phyloP scores from a whole-genome alignment of 371 early-diverging fungal genomes.

The Actinomortierella ambigua region DNA sequence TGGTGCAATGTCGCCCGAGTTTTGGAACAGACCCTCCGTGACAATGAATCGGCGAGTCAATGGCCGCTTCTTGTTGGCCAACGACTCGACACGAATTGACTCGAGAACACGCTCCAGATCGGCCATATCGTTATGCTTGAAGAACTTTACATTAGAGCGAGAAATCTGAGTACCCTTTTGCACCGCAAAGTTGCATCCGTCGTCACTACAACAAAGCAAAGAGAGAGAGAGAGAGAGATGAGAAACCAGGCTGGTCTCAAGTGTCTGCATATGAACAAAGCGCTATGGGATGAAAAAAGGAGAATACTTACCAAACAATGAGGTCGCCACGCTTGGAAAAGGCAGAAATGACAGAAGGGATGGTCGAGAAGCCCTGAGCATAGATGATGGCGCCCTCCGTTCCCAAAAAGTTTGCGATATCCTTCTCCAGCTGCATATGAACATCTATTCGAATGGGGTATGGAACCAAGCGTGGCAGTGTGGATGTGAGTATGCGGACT shows the following conservation, averaged over 20 bases:
- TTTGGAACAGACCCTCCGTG: slow-evolving; percentile 95
- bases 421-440: slow-evolving; percentile 95
- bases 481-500: too few relatives aligned
- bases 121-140: slow-evolving; percentile 96
- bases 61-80: slow-evolving; percentile 69
- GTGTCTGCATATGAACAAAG: slow-evolving; percentile 1
- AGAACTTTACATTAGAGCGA: slow-evolving; percentile 86
- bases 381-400: slow-evolving; percentile 96
- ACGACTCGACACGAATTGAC: slow-evolving; percentile 70
- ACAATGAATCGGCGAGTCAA: slow-evolving; percentile 94
- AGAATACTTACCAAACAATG: slow-evolving; percentile 76
- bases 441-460: slow-evolving; percentile 74
- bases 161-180: slow-evolving; percentile 94
- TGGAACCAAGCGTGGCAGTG: too few relatives aligned
- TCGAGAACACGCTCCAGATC: slow-evolving; percentile 90
- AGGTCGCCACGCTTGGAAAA: slow-evolving; percentile 98
- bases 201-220: slow-evolving; percentile 65
- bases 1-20: slow-evolving; percentile 93
- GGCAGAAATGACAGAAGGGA: slow-evolving; percentile 96
- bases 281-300: not conserved
- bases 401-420: slow-evolving; percentile 89
- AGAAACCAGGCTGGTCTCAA: not conserved
- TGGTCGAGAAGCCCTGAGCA: slow-evolving; percentile 96
- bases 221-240: not conserved
- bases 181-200: slow-evolving; percentile 85